These are phyloP conservation scores for Mycena polygramma DNA, from an alignment of 768 basidiomycete genomes.

Conservation along the genomic window DNA sequence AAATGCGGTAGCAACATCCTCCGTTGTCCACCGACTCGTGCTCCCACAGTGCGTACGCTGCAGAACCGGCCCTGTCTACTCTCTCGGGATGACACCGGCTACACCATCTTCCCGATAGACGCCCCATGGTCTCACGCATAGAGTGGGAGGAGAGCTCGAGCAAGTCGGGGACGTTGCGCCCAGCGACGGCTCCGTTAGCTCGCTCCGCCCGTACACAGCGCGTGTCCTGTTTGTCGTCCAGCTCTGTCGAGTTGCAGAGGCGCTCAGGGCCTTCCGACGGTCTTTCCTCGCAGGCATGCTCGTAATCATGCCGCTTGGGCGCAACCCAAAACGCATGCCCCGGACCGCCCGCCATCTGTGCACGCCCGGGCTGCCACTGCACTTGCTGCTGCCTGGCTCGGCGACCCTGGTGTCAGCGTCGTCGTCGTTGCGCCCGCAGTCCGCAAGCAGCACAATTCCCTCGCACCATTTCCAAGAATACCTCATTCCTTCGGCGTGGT, in stretches of 20 bases:
- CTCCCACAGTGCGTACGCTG: too few relatives aligned
- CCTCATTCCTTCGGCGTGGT: too few relatives aligned
- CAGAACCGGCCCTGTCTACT: too few relatives aligned
- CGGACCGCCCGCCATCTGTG: slow-evolving; percentile 52
- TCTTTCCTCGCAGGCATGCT: slow-evolving; percentile 51
- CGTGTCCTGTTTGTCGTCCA: slow-evolving; percentile 46
- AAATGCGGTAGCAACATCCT: too few relatives aligned
- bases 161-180: slow-evolving; percentile 43
- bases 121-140: slow-evolving; percentile 38
- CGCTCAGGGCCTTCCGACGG: slow-evolving; percentile 40
- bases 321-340: slow-evolving; percentile 66
- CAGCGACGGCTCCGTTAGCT: slow-evolving; percentile 56
- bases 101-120: slow-evolving; percentile 52
- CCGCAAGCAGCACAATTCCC: too few relatives aligned
- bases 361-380: slow-evolving; percentile 58
- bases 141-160: slow-evolving; percentile 47
- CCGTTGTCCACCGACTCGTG: too few relatives aligned
- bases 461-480: too few relatives aligned
- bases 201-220: slow-evolving; percentile 64
- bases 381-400: slow-evolving; percentile 51
- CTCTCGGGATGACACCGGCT: slow-evolving; percentile 81
- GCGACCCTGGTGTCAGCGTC: slow-evolving; percentile 13
- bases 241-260: slow-evolving; percentile 27
- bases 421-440: slow-evolving; percentile 33
- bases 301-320: slow-evolving; percentile 55